Conservation (phyloP, 2,329 filamentous ascomycete species). For the Fusarium xylarioides region DNA sequence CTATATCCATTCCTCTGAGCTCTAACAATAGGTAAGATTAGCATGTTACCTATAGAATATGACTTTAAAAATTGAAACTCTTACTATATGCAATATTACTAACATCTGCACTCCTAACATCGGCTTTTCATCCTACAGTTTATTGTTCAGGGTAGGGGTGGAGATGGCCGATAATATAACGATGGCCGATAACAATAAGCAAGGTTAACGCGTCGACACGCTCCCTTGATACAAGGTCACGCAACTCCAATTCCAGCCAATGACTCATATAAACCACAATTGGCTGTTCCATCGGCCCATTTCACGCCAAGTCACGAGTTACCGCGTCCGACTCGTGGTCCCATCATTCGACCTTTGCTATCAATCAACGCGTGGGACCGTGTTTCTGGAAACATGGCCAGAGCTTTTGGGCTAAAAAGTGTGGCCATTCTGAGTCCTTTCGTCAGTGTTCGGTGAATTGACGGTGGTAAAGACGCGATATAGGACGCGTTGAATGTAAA, state of each 20-base stretch:
- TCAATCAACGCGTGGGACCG: conserved; percentile 11
- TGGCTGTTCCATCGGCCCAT: conserved; percentile 27
- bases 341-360: background rate
- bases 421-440: background rate
- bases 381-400: conserved; percentile 12
- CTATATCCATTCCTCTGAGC: background rate
- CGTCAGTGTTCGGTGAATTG: background rate
- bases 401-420: background rate
- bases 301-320: conserved; percentile 32
- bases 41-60: too few species aligned
- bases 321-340: conserved; percentile 26
- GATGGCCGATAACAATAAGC: background rate
- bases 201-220: background rate
- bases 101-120: too few species aligned
- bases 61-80: too few species aligned
- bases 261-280: background rate
- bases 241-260: background rate
- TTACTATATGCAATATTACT: too few species aligned
- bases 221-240: background rate
- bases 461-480: background rate
- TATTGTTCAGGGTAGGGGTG: too few species aligned
- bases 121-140: too few species aligned
- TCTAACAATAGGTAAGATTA: too few species aligned
- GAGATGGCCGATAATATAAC: too few species aligned
- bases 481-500: background rate